phyloP scores from a whole-genome alignment of 2,329 filamentous ascomycete species.

The Fusarium paranaense region DNA sequence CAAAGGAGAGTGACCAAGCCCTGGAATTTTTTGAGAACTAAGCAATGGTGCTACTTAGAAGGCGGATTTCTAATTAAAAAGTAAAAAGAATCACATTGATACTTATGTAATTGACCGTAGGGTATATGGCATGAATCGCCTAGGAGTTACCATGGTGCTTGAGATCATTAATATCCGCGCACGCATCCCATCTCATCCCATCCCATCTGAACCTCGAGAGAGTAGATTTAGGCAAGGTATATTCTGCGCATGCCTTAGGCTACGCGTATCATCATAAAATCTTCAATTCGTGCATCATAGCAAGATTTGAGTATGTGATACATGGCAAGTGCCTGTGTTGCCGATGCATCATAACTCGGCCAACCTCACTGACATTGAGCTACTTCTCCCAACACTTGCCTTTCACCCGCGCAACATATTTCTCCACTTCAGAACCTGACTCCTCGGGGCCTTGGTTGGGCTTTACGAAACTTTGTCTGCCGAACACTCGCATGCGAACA shows the following conservation, averaged over 20 bases:
- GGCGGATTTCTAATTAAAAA: too few species aligned
- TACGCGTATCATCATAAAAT: background rate
- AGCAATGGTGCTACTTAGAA: too few species aligned
- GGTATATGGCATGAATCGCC: background rate
- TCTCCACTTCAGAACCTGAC: too few species aligned
- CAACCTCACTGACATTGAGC: background rate
- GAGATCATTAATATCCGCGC: background rate
- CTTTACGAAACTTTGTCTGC: too few species aligned
- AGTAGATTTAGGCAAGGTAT: background rate
- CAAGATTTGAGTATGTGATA: background rate
- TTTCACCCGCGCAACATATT: too few species aligned
- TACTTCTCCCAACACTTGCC: background rate
- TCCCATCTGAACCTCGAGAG: background rate
- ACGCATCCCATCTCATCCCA: background rate
- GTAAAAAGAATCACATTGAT: background rate
- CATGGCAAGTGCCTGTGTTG: background rate
- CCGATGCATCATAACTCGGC: background rate
- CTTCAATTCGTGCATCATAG: background rate
- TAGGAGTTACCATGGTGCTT: background rate
- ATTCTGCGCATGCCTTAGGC: background rate
- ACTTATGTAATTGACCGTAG: background rate
- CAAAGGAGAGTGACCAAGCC: too few species aligned
- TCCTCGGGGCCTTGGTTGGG: too few species aligned
- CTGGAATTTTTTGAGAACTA: too few species aligned
- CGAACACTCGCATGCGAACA: background rate